phyloP scores from a whole-genome alignment of 2,329 filamentous ascomycete species.

The Claviceps spartinae region DNA sequence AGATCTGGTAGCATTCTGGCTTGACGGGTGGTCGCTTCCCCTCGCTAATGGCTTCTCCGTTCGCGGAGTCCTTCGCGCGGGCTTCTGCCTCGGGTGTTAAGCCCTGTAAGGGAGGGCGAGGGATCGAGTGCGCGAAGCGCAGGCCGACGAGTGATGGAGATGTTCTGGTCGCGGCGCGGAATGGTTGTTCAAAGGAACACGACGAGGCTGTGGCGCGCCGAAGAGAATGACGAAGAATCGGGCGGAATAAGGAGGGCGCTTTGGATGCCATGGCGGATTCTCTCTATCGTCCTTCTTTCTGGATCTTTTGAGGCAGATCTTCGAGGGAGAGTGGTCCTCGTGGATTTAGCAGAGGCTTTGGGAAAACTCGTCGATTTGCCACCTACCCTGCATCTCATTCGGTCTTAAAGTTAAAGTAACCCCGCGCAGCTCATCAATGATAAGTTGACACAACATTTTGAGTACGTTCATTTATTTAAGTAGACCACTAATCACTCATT shows the following conservation, averaged over 20 bases:
- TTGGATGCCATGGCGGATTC: constrained; percentile 17
- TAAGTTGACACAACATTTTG: too few relatives aligned
- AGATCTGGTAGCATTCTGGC: constrained; percentile 68
- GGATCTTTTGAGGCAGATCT: not conserved
- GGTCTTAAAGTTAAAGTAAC: too few relatives aligned
- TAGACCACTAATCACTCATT: too few relatives aligned
- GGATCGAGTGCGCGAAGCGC: constrained; percentile 23
- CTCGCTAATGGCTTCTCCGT: constrained; percentile 15
- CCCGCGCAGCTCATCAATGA: too few relatives aligned
- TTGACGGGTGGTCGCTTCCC: constrained; percentile 16
- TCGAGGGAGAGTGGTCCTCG: not conserved
- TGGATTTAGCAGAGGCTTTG: too few relatives aligned
- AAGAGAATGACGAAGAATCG: constrained; percentile 7
- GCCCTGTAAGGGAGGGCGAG: constrained; percentile 12
- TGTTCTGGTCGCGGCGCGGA: constrained; percentile 1
- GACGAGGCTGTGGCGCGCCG: constrained; percentile 9
- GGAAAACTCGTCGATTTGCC: too few relatives aligned
- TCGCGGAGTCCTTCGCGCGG: constrained; percentile 1
- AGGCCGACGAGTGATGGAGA: constrained; percentile 7
- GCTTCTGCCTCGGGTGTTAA: constrained; percentile 4
- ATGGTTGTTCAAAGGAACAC: constrained; percentile 4
- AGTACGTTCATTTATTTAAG: too few relatives aligned
- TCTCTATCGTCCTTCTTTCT: not conserved
- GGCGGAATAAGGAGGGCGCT: constrained; percentile 9
- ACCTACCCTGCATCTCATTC: too few relatives aligned